Percentiles rank a stretch among this genome's conserved stretches.
These are phyloP conservation scores for Pseudozyma sp. DNA, from an alignment of 1,284 basidiomycete species.

Conservation along the genomic window DNA sequence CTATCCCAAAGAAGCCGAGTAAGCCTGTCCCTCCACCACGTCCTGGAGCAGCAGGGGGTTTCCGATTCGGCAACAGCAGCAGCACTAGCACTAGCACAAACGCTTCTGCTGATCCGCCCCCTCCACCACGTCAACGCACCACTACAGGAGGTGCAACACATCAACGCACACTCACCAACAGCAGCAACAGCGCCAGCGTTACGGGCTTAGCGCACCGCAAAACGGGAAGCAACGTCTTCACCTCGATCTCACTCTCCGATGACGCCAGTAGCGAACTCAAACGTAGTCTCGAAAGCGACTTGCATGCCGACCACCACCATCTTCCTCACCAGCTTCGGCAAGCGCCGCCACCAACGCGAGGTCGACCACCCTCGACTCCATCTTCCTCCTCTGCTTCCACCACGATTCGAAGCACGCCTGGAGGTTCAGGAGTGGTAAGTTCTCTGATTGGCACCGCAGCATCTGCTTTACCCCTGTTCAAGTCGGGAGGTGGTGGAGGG, in stretches of 20 bases:
- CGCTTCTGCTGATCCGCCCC: background rate
- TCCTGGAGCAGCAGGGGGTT: constrained; percentile 31
- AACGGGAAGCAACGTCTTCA: constrained; percentile 37
- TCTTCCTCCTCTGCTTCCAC: background rate
- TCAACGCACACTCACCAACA: background rate
- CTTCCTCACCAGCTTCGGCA: background rate
- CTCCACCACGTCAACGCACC: constrained; percentile 12
- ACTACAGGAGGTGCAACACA: background rate
- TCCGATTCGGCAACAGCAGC: constrained; percentile 25
- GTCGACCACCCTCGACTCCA: background rate
- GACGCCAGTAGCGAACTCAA: constrained; percentile 36
- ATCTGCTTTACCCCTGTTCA: constrained; percentile 7
- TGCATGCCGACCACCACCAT: constrained; percentile 12
- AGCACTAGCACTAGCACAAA: no score
- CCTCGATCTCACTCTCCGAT: constrained; percentile 37
- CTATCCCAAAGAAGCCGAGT: constrained; percentile 17
- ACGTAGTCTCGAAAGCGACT: constrained; percentile 24
- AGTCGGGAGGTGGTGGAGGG: background rate
- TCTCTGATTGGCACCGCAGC: constrained; percentile 4
- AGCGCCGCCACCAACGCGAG: constrained; percentile 15
- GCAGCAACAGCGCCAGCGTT: constrained; percentile 4
- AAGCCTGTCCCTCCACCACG: constrained; percentile 34
- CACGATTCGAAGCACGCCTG: background rate
- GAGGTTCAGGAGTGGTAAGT: background rate
- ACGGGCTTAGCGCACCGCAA: constrained; percentile 12